A percentile compares a stretch with the other conserved stretches of the same genome.
Evolutionary conservation across 2,329 filamentous ascomycete genomes (phyloP).

Genomic region (Fusarium oligoseptatum): DNA sequence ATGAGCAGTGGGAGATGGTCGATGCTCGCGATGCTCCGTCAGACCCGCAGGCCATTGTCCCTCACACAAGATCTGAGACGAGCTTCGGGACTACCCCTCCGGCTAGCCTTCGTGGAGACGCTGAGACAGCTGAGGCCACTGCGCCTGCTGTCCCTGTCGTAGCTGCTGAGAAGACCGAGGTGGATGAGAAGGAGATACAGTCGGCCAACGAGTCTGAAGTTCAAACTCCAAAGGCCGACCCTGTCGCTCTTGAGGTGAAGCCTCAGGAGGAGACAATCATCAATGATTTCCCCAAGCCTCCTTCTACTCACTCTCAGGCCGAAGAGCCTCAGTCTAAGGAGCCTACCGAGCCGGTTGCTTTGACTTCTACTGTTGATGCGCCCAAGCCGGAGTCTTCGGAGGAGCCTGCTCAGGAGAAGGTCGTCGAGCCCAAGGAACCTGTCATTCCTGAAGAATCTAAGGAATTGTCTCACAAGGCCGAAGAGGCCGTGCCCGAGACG

Average conservation of each 20-base stretch:
- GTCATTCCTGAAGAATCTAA: background rate
- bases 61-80: slow-evolving; percentile 38
- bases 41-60: slow-evolving; percentile 23
- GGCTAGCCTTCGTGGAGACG: slow-evolving; percentile 27
- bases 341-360: background rate
- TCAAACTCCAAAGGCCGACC: slow-evolving; percentile 18
- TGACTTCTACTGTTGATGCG: background rate
- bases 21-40: slow-evolving; percentile 20
- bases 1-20: slow-evolving; percentile 32
- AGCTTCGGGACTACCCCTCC: slow-evolving; percentile 27
- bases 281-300: slow-evolving; percentile 37
- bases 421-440: background rate
- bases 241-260: slow-evolving; percentile 3
- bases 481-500: background rate
- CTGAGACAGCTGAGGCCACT: slow-evolving; percentile 7
- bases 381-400: slow-evolving; percentile 3
- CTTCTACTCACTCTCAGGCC: slow-evolving; percentile 19
- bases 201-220: slow-evolving; percentile 19
- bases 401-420: background rate
- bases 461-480: background rate
- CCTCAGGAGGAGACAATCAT: slow-evolving; percentile 15
- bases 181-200: slow-evolving; percentile 4
- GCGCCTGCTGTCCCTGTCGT: background rate
- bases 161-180: background rate
- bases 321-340: slow-evolving; percentile 2